A percentile compares a stretch with the other conserved stretches of the same genome.
These are phyloP conservation scores for Lichenothelia convexa DNA, from an alignment of 495 filamentous ascomycete genomes.

Conservation along the genomic window DNA sequence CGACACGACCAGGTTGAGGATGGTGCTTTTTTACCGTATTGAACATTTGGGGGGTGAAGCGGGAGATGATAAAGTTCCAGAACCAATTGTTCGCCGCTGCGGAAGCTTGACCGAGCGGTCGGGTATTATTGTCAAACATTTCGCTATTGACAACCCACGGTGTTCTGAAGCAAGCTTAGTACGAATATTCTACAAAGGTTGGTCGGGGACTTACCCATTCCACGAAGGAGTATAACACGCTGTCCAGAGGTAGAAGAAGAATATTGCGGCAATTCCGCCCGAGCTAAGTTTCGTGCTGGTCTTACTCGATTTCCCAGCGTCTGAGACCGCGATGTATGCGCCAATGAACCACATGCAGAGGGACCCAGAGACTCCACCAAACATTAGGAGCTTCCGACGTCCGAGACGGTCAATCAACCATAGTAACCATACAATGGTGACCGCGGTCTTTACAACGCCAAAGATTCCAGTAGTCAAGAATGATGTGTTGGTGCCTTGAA, in stretches of 20 bases:
- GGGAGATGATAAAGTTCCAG: constrained; percentile 55
- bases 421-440: constrained; percentile 41
- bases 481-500: constrained; percentile 28
- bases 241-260: constrained; percentile 70
- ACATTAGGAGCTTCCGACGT: constrained; percentile 34
- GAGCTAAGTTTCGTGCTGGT: constrained; percentile 24
- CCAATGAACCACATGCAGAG: constrained; percentile 42
- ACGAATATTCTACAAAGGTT: constrained; percentile 33
- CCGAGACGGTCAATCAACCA: constrained; percentile 41
- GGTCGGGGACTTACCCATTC: constrained; percentile 53
- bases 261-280: constrained; percentile 49
- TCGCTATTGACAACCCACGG: constrained; percentile 23
- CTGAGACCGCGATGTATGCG: constrained; percentile 27
- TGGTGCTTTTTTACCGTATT: constrained; percentile 40
- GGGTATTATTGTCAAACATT: constrained; percentile 21
- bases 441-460: constrained; percentile 35
- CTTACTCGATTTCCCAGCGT: constrained; percentile 22
- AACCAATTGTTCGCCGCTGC: constrained; percentile 58
- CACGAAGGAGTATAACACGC: constrained; percentile 59
- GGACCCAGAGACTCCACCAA: constrained; percentile 33
- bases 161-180: no score
- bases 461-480: constrained; percentile 34
- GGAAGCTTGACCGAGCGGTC: constrained; percentile 44
- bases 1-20: no score
- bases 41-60: constrained; percentile 66